Evolutionary conservation across 441 rosid genomes (phyloP).

Genomic region (Viola pubescens): DNA sequence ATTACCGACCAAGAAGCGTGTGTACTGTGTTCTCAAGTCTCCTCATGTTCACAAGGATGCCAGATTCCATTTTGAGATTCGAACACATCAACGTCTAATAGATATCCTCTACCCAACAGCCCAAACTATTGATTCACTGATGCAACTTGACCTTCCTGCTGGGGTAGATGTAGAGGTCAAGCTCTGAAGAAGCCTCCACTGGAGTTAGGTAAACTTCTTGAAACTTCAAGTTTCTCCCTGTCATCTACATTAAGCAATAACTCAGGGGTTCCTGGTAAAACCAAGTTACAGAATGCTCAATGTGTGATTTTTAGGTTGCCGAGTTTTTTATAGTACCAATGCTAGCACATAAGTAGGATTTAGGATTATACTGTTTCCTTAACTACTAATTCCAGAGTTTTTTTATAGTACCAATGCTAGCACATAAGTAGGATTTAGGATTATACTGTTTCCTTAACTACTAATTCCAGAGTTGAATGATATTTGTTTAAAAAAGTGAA

Average conservation of each 20-base stretch:
- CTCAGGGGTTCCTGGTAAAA: slow-evolving; percentile 6
- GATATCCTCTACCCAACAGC: slow-evolving; percentile 95
- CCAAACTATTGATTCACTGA: slow-evolving; percentile 83
- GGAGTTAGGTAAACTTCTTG: slow-evolving; percentile 18
- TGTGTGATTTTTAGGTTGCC: neutral
- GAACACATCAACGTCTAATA: slow-evolving; percentile 90
- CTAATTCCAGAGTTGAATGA: too few relatives aligned
- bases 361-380: neutral
- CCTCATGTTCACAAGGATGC: slow-evolving; percentile 99
- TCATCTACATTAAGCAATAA: neutral
- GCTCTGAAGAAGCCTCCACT: slow-evolving; percentile 43
- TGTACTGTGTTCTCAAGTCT: slow-evolving; percentile 92
- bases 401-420: neutral
- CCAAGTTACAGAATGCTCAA: neutral
- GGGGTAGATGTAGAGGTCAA: slow-evolving; percentile 96
- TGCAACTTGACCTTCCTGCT: slow-evolving; percentile 96
- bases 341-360: neutral
- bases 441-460: neutral
- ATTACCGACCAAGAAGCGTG: slow-evolving; percentile 79
- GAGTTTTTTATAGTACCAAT: too few relatives aligned
- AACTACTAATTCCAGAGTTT: too few relatives aligned
- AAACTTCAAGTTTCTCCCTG: neutral
- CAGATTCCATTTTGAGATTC: slow-evolving; percentile 88
- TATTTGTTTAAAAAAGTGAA: too few relatives aligned
- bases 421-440: neutral